These are phyloP conservation scores for Acrocalymma vagum DNA, from an alignment of 2,329 filamentous ascomycete genomes.

Conservation along the genomic window DNA sequence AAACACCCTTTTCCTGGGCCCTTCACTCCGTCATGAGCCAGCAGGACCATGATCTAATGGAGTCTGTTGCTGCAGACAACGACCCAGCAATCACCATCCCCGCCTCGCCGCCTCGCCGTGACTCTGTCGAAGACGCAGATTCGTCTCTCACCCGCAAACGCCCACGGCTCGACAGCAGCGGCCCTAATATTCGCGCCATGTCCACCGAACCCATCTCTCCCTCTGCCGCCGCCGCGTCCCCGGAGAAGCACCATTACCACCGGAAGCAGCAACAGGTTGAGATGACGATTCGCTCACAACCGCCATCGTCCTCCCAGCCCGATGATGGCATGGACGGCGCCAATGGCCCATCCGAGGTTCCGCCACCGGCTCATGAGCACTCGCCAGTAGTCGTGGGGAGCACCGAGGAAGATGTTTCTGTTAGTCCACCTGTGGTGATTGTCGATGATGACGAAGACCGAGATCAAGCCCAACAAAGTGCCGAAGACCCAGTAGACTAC, in stretches of 20 bases:
- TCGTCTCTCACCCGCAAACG: constrained; percentile 56
- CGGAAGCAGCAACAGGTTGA: constrained; percentile 42
- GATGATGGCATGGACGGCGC: constrained; percentile 20
- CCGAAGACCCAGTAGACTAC: constrained; percentile 27
- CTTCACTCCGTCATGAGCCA: constrained; percentile 41
- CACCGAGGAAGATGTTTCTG: constrained; percentile 18
- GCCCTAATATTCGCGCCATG: constrained; percentile 38
- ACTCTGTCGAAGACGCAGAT: constrained; percentile 55
- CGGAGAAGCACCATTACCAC: constrained; percentile 18
- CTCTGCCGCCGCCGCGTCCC: constrained; percentile 18
- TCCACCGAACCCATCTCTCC: constrained; percentile 32
- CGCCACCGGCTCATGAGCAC: constrained; percentile 12
- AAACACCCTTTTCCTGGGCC: constrained; percentile 21
- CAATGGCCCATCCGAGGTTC: constrained; percentile 11
- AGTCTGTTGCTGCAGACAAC: constrained; percentile 41
- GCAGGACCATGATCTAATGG: constrained; percentile 43
- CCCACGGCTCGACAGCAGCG: constrained; percentile 51
- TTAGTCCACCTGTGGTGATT: constrained; percentile 48
- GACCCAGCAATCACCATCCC: constrained; percentile 39
- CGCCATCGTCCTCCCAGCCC: constrained; percentile 34
- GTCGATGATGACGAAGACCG: constrained; percentile 44
- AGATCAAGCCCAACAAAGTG: no score
- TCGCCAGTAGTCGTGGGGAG: constrained; percentile 24
- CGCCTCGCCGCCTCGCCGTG: constrained; percentile 49
- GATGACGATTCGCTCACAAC: constrained; percentile 50